Conservation (phyloP, 176 grass and related monocot species). For the Eleusine coracana region DNA sequence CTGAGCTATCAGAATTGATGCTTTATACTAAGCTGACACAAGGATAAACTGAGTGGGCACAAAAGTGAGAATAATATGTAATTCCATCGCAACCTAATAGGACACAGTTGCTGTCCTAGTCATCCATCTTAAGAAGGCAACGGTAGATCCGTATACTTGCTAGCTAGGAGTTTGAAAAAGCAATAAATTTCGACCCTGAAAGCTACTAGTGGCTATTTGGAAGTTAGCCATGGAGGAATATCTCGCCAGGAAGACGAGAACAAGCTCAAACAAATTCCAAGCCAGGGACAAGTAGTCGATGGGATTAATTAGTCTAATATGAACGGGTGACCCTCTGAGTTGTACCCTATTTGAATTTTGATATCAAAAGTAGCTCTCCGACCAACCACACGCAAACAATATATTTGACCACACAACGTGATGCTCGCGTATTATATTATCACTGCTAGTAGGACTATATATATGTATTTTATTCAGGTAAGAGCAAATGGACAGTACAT, state of each 20-base stretch:
- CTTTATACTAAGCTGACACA: background rate
- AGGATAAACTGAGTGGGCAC: background rate
- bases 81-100: background rate
- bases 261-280: background rate
- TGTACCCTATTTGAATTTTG: slow-evolving; percentile 23
- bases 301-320: background rate
- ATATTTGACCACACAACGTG: slow-evolving; percentile 34
- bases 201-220: slow-evolving; percentile 22
- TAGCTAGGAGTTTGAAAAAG: background rate
- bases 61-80: background rate
- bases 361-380: background rate
- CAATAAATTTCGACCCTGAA: background rate
- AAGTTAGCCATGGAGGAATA: background rate
- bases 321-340: background rate
- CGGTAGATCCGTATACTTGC: background rate
- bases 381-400: slow-evolving; percentile 15
- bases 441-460: background rate
- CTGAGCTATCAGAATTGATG: slow-evolving; percentile 9
- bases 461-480: slow-evolving; percentile 7
- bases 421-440: background rate
- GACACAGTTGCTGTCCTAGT: background rate
- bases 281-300: slow-evolving; percentile 15
- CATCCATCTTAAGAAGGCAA: background rate
- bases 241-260: background rate
- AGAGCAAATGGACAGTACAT: background rate